Evolutionary conservation across 2,329 filamentous ascomycete genomes (phyloP).

Genomic region (Talaromyces amestolkiae): DNA sequence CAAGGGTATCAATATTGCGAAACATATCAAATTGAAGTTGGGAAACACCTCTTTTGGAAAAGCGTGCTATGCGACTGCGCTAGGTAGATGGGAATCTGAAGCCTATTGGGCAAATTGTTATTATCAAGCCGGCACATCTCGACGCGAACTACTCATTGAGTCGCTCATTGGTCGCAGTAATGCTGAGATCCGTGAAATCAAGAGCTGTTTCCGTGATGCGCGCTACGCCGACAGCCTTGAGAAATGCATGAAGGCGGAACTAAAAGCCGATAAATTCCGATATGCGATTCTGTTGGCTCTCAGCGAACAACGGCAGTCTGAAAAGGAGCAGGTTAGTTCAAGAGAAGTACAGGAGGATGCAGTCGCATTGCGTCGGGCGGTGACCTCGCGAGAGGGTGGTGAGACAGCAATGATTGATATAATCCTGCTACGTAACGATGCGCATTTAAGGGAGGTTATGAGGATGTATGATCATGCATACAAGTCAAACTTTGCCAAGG

Average conservation of each 20-base stretch:
- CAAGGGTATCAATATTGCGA: constrained; percentile 51
- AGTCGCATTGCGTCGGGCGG: constrained; percentile 66
- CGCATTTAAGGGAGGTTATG: constrained; percentile 77
- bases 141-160: constrained; percentile 88
- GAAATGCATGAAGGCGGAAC: constrained; percentile 85
- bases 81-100: constrained; percentile 88
- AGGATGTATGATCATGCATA: constrained; percentile 71
- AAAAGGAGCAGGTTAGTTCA: constrained; percentile 65
- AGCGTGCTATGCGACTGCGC: constrained; percentile 81
- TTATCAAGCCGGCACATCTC: constrained; percentile 83
- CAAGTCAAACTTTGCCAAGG: constrained; percentile 77
- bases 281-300: constrained; percentile 79
- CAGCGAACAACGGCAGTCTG: constrained; percentile 80
- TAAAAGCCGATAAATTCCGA: constrained; percentile 96
- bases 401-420: constrained; percentile 86
- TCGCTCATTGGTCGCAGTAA: constrained; percentile 86
- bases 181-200: constrained; percentile 81
- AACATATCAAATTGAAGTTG: constrained; percentile 49
- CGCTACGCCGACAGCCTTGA: constrained; percentile 80
- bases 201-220: constrained; percentile 84
- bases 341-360: constrained; percentile 69
- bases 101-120: constrained; percentile 98
- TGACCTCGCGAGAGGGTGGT: constrained; percentile 70
- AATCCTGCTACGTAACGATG: constrained; percentile 74
- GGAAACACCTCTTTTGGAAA: constrained; percentile 69